These are phyloP conservation scores for Fraxinus floribunda DNA, from an alignment of 305 asterid species.

Conservation along the genomic window DNA sequence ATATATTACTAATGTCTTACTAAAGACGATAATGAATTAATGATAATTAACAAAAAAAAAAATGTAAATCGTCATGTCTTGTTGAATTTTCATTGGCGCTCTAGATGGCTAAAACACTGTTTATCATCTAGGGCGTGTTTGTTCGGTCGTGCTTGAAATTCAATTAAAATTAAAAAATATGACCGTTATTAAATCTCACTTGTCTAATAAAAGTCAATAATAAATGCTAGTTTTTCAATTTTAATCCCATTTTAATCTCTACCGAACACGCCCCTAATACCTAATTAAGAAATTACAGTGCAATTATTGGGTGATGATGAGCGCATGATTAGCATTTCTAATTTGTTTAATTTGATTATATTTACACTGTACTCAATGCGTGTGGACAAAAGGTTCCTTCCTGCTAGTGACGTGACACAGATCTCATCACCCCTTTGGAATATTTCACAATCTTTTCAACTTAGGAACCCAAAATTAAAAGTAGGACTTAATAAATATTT, in stretches of 20 bases:
- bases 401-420: slow-evolving; percentile 48
- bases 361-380: slow-evolving; percentile 8
- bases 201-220: too few species aligned
- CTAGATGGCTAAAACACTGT: background rate
- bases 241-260: too few species aligned
- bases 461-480: background rate
- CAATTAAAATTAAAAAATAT: too few species aligned
- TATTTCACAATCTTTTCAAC: slow-evolving; percentile 22
- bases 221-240: too few species aligned
- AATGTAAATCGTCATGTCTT: background rate
- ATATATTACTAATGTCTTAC: background rate
- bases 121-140: background rate
- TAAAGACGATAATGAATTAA: background rate
- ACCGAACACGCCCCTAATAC: background rate
- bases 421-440: slow-evolving; percentile 29
- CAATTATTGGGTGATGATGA: slow-evolving; percentile 39
- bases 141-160: too few species aligned
- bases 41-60: background rate
- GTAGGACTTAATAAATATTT: background rate
- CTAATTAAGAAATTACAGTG: slow-evolving; percentile 5
- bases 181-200: too few species aligned
- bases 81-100: background rate
- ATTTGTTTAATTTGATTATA: slow-evolving; percentile 10
- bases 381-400: slow-evolving; percentile 39
- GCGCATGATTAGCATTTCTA: slow-evolving; percentile 40